Base-by-base conservation (phyloP, 306 rosid genomes). In the Hylodesmum podocarpum region DNA sequence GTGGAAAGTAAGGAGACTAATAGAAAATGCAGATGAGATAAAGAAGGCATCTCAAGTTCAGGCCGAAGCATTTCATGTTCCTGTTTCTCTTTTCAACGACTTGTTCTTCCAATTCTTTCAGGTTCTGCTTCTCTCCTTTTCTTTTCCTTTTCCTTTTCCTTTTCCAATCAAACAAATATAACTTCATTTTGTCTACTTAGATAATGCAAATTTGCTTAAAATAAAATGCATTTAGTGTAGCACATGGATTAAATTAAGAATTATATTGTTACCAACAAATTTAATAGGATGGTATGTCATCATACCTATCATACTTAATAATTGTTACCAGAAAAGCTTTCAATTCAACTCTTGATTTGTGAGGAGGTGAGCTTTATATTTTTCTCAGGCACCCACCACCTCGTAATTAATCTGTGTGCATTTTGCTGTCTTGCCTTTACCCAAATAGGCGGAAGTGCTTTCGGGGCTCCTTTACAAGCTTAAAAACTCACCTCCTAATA, bases 51-150 rank as follows among this genome's bases (percentile, higher is more conserved):
- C 97, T 58, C 73, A 41, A 3, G 79, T 91, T 81, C 98, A 91
- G 70, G 96, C 98, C 29, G 85, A 89, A 83, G 97, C 97, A 44
- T 93, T 93, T 34, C 88, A 93, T 78, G 89, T 74, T 44, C 95
- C 98, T 50, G 72, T 82, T 2, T 65, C 82, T 65, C 84, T 93
- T 78, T 91, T 93, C 84, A 80, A 93, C 21, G 71, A 83, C 58
- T 39, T 91, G 28, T 91, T 91, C 92, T 88, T 82, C 85, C 83
- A 83, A 2, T 91, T 93, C 87, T 93, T 93, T 75, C 81, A 87
- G 98, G 97, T 93, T 63, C 37, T 13, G 27, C 27, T 34, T 46
- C 40, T 10, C n/a, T 19, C 15, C 1, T n/a, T 51, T 34, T 63
- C 5, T 28, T 18, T 33, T 61, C 18, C 22, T n/a, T n/a, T n/a